Evolutionary conservation across 75 land plant species (phyloP).

Genomic region (Pinus albicaulis): DNA sequence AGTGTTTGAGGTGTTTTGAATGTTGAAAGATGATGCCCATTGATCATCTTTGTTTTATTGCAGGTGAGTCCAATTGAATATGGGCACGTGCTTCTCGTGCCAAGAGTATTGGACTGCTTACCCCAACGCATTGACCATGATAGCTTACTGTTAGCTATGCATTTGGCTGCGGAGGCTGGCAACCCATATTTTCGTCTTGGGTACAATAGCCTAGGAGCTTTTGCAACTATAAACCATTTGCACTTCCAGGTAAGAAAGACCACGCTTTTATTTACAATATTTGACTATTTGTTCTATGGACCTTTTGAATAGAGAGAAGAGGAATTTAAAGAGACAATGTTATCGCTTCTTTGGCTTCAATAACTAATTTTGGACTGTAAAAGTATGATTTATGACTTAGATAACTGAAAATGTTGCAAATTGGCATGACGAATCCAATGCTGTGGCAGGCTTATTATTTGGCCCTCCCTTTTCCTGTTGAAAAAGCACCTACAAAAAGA

Average conservation of each 20-base stretch:
- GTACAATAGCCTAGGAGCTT: constrained; percentile 97
- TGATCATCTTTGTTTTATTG: background rate
- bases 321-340: too few species aligned
- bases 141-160: constrained; percentile 77
- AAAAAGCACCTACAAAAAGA: constrained; percentile 58
- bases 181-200: constrained; percentile 83
- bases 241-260: constrained; percentile 78
- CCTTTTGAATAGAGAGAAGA: too few species aligned
- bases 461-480: constrained; percentile 74
- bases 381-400: background rate
- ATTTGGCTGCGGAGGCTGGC: constrained; percentile 78
- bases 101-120: constrained; percentile 66
- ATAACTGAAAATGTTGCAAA: too few species aligned
- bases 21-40: background rate
- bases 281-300: too few species aligned
- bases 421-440: background rate
- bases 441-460: constrained; percentile 77
- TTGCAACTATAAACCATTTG: constrained; percentile 98
- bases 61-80: constrained; percentile 99
- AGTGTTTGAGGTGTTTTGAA: background rate
- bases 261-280: too few species aligned
- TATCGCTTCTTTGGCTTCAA: background rate
- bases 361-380: background rate
- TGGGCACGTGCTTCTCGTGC: constrained; percentile 95
- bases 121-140: constrained; percentile 83